Conservation (phyloP, 768 basidiomycete species). For the Cantharellus anzutake region DNA sequence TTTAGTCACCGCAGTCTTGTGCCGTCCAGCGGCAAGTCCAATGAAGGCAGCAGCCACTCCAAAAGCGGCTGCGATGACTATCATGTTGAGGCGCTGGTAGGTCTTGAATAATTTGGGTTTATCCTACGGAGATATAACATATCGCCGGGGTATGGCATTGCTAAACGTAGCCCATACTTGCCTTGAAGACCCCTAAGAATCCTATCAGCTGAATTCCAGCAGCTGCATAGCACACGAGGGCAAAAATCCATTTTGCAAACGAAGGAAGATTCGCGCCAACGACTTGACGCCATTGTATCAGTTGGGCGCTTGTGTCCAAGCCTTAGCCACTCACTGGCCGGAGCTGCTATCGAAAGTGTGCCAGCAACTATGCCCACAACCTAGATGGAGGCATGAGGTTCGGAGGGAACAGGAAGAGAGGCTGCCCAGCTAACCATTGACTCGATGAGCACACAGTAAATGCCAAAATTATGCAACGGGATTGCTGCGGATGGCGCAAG, state of each 20-base stretch:
- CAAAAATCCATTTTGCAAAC: slow-evolving; percentile 57
- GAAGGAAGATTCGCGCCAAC: slow-evolving; percentile 74
- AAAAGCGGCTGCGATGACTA: slow-evolving; percentile 41
- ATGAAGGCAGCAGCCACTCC: slow-evolving; percentile 66
- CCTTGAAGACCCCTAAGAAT: slow-evolving; percentile 66
- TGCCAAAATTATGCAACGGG: slow-evolving; percentile 76
- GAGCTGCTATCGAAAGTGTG: slow-evolving; percentile 56
- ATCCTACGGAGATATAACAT: slow-evolving; percentile 28
- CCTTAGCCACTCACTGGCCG: slow-evolving; percentile 38
- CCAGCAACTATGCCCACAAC: slow-evolving; percentile 42
- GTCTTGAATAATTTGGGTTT: slow-evolving; percentile 41
- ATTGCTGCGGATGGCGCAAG: slow-evolving; percentile 30
- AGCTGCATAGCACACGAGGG: slow-evolving; percentile 53
- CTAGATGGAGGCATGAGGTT: not conserved
- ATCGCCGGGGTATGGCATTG: not conserved
- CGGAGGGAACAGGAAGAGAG: too few species aligned
- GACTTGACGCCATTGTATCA: slow-evolving; percentile 25
- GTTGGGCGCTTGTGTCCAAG: slow-evolving; percentile 5
- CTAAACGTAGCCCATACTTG: slow-evolving; percentile 16
- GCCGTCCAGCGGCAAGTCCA: slow-evolving; percentile 58
- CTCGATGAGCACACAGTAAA: slow-evolving; percentile 61
- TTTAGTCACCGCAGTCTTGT: slow-evolving; percentile 43
- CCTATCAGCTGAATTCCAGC: slow-evolving; percentile 66
- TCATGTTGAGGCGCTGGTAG: slow-evolving; percentile 48
- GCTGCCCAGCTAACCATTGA: slow-evolving; percentile 31